These are phyloP conservation scores for Fusarium sp. DNA, from an alignment of 2,329 filamentous ascomycete species.

Conservation along the genomic window DNA sequence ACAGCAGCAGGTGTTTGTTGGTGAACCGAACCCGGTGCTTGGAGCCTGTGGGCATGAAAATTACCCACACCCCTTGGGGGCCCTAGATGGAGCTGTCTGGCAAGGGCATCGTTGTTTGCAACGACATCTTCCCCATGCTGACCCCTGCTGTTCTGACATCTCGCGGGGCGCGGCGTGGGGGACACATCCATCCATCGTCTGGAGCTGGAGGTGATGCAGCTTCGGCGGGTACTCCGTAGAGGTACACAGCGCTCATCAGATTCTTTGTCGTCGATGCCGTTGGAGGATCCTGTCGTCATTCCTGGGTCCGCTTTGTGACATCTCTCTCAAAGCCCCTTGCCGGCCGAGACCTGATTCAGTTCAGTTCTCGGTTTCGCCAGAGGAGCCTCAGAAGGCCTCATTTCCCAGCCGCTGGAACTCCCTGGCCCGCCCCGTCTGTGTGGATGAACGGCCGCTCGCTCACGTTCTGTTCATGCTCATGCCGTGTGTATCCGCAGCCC, in stretches of 20 bases:
- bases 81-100: constrained; percentile 6
- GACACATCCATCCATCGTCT: constrained; percentile 13
- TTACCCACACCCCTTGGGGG: constrained; percentile 25
- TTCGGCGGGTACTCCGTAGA: background rate
- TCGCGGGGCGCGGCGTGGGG: constrained; percentile 35
- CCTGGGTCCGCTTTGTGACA: constrained; percentile 27
- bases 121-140: constrained; percentile 30
- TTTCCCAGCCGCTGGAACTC: constrained; percentile 16
- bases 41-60: constrained; percentile 13
- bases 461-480: background rate
- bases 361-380: constrained; percentile 22
- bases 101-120: constrained; percentile 18
- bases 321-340: constrained; percentile 7
- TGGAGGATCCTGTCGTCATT: constrained; percentile 25
- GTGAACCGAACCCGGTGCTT: constrained; percentile 27
- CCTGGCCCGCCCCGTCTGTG: constrained; percentile 2
- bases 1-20: background rate
- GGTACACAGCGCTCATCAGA: background rate
- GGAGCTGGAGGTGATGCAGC: constrained; percentile 19
- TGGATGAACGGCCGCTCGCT: background rate
- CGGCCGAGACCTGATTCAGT: constrained; percentile 1
- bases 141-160: constrained; percentile 35
- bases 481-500: constrained; percentile 9
- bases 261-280: constrained; percentile 9
- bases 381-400: constrained; percentile 33